phyloP scores from a whole-genome alignment of 108 stramenopile genomes.

The Cyclotella cryptica region DNA sequence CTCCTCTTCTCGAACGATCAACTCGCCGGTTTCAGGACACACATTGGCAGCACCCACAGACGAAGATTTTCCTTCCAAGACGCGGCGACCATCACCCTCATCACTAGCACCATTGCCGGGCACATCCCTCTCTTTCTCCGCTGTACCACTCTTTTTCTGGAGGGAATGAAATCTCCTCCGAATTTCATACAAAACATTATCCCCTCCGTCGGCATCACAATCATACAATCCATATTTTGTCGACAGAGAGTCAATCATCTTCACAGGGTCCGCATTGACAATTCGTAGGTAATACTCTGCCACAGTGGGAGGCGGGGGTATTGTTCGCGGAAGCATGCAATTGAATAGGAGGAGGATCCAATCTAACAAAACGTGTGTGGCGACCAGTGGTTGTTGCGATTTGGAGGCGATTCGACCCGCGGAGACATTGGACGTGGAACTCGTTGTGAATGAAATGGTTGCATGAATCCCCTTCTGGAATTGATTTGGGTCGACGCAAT shows the following conservation, averaged over 20 bases:
- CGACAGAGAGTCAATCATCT: conserved; percentile 46
- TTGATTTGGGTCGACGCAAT: conserved; percentile 23
- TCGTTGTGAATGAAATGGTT: conserved; percentile 28
- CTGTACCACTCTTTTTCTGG: conserved; percentile 50
- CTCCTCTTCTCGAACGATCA: conserved; percentile 29
- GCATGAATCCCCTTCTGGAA: conserved; percentile 38
- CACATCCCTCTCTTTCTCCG: conserved; percentile 16
- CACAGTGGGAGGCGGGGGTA: conserved; percentile 37
- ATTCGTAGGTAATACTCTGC: conserved; percentile 38
- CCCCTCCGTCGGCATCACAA: conserved; percentile 30
- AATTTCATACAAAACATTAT: conserved; percentile 71
- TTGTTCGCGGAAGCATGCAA: conserved; percentile 40
- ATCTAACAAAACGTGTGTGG: conserved; percentile 54
- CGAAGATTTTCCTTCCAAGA: not conserved
- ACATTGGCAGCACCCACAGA: conserved; percentile 36
- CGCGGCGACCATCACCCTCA: not conserved
- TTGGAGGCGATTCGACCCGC: not conserved
- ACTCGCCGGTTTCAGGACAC: conserved; percentile 33
- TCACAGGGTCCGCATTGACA: conserved; percentile 52
- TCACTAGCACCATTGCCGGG: not conserved
- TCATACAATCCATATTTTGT: conserved; percentile 46
- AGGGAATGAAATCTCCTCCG: conserved; percentile 85
- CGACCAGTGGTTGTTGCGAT: conserved; percentile 12
- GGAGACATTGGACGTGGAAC: conserved; percentile 38
- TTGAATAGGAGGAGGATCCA: conserved; percentile 51